phyloP scores from a whole-genome alignment of 192 early-diverging fungal species.

The Coemansia sp. region DNA sequence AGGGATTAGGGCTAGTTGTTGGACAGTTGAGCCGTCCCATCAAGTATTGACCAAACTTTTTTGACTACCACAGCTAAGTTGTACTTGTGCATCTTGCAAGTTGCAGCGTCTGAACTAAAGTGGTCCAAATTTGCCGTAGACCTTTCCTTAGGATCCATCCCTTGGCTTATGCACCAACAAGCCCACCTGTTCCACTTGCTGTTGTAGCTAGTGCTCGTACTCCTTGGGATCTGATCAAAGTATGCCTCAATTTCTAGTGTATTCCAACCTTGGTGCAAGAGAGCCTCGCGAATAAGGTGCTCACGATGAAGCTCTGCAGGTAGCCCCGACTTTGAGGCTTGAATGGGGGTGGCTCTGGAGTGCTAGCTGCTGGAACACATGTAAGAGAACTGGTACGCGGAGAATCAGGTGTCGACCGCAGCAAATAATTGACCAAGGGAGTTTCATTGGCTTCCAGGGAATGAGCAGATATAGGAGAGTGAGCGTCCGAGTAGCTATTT shows the following conservation, averaged over 20 bases:
- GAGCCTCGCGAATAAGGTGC: not conserved
- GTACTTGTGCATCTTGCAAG: not conserved
- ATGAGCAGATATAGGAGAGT: not conserved
- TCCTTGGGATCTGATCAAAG: not conserved
- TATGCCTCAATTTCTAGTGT: not conserved
- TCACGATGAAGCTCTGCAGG: not conserved
- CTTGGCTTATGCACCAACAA: not conserved
- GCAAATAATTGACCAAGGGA: no score
- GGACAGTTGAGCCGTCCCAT: not conserved
- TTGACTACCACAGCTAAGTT: not conserved
- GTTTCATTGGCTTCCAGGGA: not conserved
- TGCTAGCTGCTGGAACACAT: not conserved
- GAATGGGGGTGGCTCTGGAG: not conserved
- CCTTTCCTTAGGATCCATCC: not conserved
- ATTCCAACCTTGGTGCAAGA: not conserved
- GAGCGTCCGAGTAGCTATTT: not conserved
- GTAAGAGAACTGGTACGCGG: not conserved
- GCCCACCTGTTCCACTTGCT: not conserved
- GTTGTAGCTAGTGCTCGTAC: not conserved
- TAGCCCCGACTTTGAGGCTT: not conserved
- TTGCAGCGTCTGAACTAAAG: not conserved
- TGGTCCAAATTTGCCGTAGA: not conserved
- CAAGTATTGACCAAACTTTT: conserved; percentile 14
- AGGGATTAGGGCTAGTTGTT: not conserved
- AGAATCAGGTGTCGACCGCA: no score